phyloP scores from a whole-genome alignment of 768 basidiomycete genomes.

The Tricholomella constricta region DNA sequence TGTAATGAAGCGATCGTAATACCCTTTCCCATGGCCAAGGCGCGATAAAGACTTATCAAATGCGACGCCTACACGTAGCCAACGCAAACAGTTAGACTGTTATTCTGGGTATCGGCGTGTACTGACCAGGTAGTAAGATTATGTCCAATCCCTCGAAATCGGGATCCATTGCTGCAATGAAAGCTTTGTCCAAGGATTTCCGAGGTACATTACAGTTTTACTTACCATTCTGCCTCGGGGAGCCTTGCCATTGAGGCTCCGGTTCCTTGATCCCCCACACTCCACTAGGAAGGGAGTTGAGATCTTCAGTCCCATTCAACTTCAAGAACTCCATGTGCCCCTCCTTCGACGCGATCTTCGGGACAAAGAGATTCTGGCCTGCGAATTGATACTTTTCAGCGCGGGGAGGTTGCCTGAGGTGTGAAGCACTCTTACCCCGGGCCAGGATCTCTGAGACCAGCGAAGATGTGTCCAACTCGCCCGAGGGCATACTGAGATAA shows the following conservation, averaged over 20 bases:
- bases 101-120: neutral
- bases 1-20: conserved; percentile 75
- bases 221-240: conserved; percentile 53
- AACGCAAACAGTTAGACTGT: neutral
- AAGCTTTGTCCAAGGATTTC: neutral
- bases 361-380: conserved; percentile 74
- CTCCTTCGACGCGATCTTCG: conserved; percentile 53
- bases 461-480: conserved; percentile 61
- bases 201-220: too few relatives aligned
- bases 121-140: conserved; percentile 67
- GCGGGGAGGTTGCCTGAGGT: neutral
- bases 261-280: conserved; percentile 82
- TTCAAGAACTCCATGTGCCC: conserved; percentile 67
- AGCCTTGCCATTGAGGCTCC: conserved; percentile 40
- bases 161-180: conserved; percentile 36
- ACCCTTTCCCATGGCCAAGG: conserved; percentile 82
- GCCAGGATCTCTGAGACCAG: conserved; percentile 56
- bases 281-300: conserved; percentile 56
- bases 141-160: conserved; percentile 53
- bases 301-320: conserved; percentile 60
- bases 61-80: conserved; percentile 55
- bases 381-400: conserved; percentile 1
- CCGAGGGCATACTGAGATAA: conserved; percentile 79
- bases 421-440: conserved; percentile 41
- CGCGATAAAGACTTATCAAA: conserved; percentile 71